Evolutionary conservation across 1,284 basidiomycete species (phyloP).

Genomic region (Trichosporon asahii): DNA sequence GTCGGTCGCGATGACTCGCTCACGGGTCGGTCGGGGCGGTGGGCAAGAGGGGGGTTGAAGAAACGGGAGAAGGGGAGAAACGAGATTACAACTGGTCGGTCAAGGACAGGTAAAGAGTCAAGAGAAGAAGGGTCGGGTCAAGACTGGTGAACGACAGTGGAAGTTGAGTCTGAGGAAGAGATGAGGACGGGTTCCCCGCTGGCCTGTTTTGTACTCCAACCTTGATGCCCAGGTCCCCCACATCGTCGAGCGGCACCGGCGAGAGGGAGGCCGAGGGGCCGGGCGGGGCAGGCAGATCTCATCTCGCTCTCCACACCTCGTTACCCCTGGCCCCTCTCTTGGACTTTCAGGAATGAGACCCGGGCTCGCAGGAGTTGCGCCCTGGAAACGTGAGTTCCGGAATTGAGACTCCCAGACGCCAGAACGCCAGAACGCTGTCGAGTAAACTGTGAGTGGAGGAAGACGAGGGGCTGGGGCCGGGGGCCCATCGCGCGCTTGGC

Average conservation of each 20-base stretch:
- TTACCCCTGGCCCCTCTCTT: not conserved
- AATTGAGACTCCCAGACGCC: not conserved
- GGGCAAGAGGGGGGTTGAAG: not conserved
- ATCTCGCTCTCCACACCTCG: not conserved
- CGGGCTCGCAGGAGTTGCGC: not conserved
- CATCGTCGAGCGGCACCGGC: not conserved
- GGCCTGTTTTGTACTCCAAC: not conserved
- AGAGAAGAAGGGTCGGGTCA: not conserved
- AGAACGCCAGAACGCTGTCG: not conserved
- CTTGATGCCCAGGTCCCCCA: not conserved
- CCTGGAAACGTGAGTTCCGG: slow-evolving; percentile 1
- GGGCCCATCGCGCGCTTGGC: not conserved
- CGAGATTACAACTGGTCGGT: not conserved
- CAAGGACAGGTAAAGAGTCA: not conserved
- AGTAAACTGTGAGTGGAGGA: no score
- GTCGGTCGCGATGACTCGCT: not conserved
- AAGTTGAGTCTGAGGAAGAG: not conserved
- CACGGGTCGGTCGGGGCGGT: no score
- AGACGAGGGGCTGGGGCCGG: not conserved
- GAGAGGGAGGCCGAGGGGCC: not conserved
- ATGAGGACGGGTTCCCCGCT: not conserved
- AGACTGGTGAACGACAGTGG: not conserved
- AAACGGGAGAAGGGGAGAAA: not conserved
- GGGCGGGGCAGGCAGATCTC: slow-evolving; percentile 3
- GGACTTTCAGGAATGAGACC: not conserved